Percentiles rank a stretch among this genome's conserved stretches.
Evolutionary conservation across 2,329 filamentous ascomycete genomes (phyloP).

Genomic region (Aciculosporium take): DNA sequence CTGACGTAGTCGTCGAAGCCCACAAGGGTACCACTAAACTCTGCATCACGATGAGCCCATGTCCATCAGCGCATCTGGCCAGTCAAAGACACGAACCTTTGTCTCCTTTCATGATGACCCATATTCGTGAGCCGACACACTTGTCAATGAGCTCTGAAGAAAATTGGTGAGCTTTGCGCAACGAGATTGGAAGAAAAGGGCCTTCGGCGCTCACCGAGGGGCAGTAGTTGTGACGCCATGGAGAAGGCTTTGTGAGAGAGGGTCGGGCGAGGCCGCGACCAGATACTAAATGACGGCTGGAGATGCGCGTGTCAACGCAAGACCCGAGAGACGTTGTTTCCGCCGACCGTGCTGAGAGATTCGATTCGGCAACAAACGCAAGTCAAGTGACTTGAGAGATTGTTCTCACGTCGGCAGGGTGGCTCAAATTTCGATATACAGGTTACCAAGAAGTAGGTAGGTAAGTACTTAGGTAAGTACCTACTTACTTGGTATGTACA

Average conservation of each 20-base stretch:
- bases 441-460: no score
- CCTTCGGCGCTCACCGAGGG: slow-evolving; percentile 40
- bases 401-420: no score
- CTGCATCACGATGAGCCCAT: slow-evolving; percentile 29
- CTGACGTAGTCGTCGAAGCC: slow-evolving; percentile 99
- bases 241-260: slow-evolving; percentile 9
- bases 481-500: no score
- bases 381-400: no score
- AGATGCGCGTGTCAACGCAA: background rate
- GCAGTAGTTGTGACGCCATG: slow-evolving; percentile 63
- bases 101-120: slow-evolving; percentile 98
- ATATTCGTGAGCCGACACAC: slow-evolving; percentile 93
- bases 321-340: background rate
- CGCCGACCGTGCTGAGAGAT: background rate
- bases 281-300: background rate
- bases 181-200: background rate
- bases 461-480: no score
- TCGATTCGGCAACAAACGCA: background rate
- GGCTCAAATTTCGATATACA: no score
- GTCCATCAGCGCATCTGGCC: background rate
- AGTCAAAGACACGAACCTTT: slow-evolving; percentile 50
- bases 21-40: slow-evolving; percentile 87
- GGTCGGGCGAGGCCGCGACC: background rate
- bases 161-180: background rate
- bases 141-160: slow-evolving; percentile 87